Percentiles rank a stretch among this genome's conserved stretches.
These are phyloP conservation scores for Hypericum androsaemum DNA, from an alignment of 345 rosid genomes.

Conservation along the genomic window DNA sequence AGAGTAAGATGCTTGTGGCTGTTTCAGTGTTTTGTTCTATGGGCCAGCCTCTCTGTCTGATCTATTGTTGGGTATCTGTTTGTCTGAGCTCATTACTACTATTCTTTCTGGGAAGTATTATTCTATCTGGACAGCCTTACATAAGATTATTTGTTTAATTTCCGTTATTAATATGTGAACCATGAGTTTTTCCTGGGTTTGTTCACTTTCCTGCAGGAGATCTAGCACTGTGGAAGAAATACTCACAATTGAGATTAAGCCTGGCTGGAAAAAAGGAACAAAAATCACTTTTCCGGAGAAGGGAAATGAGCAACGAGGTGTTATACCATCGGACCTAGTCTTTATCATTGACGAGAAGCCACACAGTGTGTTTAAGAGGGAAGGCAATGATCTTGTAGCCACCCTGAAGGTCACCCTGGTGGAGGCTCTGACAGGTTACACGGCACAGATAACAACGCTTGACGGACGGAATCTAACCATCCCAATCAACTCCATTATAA, in stretches of 20 bases:
- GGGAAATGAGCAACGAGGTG: constrained; percentile 64
- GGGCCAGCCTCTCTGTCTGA: too few relatives aligned
- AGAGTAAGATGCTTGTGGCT: too few relatives aligned
- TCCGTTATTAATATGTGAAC: background rate
- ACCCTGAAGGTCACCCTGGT: constrained; percentile 58
- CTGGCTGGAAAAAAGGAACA: constrained; percentile 90
- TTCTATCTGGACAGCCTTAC: background rate
- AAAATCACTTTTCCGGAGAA: constrained; percentile 70
- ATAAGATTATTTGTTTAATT: background rate
- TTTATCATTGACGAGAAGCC: constrained; percentile 87
- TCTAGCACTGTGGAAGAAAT: constrained; percentile 58
- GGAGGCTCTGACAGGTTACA: constrained; percentile 74
- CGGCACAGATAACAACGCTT: constrained; percentile 48
- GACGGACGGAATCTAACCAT: constrained; percentile 59
- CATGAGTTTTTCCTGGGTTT: background rate
- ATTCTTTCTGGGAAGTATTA: too few relatives aligned
- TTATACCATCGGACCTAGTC: constrained; percentile 57
- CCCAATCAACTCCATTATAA: constrained; percentile 41
- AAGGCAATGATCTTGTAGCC: constrained; percentile 65
- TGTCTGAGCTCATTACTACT: too few relatives aligned
- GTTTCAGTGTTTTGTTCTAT: too few relatives aligned
- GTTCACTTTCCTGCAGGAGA: constrained; percentile 33
- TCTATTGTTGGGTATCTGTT: too few relatives aligned
- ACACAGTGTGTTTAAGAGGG: constrained; percentile 67
- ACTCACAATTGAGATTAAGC: constrained; percentile 65